Percentiles rank a stretch among this genome's conserved stretches.
Evolutionary conservation across 805 yeast genomes (phyloP).

Genomic region (Brettanomyces naardenensis): DNA sequence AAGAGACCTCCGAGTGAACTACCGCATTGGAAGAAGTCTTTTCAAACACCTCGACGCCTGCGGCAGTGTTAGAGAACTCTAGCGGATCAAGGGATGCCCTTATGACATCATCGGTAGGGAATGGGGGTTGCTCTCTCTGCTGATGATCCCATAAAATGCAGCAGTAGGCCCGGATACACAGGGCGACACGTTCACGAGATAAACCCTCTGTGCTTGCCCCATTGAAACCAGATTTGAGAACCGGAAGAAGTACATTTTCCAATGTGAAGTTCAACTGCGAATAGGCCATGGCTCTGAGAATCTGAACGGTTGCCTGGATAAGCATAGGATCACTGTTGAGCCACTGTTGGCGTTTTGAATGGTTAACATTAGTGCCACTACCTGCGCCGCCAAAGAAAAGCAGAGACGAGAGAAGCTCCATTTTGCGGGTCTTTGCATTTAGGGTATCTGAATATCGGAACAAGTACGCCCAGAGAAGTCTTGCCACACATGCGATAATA

Average conservation of each 20-base stretch:
- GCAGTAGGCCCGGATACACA: constrained; percentile 66
- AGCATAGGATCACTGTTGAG: constrained; percentile 52
- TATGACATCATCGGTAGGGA: constrained; percentile 54
- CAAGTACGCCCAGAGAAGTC: constrained; percentile 85
- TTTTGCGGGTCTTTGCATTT: constrained; percentile 74
- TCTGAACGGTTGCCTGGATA: constrained; percentile 59
- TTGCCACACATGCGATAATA: constrained; percentile 55
- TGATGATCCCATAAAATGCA: constrained; percentile 61
- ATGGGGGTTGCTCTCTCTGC: constrained; percentile 53
- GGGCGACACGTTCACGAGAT: constrained; percentile 60
- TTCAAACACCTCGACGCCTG: constrained; percentile 34
- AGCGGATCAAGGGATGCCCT: constrained; percentile 26
- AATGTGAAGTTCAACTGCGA: constrained; percentile 71
- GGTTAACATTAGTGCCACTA: neutral
- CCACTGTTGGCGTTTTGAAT: constrained; percentile 51
- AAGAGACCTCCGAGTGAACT: constrained; percentile 66
- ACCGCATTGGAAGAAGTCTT: constrained; percentile 37
- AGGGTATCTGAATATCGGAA: constrained; percentile 83
- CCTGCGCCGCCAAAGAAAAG: constrained; percentile 25
- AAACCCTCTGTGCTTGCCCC: constrained; percentile 52
- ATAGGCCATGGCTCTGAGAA: constrained; percentile 71
- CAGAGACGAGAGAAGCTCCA: constrained; percentile 57
- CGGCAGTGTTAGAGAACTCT: constrained; percentile 23
- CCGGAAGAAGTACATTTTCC: constrained; percentile 68
- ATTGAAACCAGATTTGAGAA: constrained; percentile 55